Conservation (phyloP, 306 rosid genomes). For the Benincasa hispida region DNA sequence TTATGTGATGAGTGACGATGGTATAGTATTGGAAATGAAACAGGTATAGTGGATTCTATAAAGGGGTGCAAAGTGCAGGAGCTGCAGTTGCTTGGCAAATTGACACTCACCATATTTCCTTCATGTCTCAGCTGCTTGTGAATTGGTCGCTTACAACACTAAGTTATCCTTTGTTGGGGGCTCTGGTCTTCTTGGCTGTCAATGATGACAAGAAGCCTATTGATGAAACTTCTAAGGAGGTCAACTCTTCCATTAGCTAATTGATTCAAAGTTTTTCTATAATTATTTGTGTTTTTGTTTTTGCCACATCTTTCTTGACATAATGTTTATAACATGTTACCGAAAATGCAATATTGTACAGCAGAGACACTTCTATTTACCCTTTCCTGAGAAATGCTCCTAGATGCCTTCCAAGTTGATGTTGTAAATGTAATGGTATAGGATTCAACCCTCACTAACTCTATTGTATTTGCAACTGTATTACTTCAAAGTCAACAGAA, state of each 20-base stretch:
- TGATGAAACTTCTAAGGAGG: constrained; percentile 19
- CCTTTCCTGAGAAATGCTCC: neutral
- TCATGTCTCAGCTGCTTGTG: constrained; percentile 41
- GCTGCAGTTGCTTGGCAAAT: constrained; percentile 97
- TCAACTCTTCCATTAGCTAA: constrained; percentile 11
- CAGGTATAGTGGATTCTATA: constrained; percentile 83
- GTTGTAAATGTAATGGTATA: neutral
- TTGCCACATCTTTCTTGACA: neutral
- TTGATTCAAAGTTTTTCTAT: no score
- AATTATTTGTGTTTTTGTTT: neutral
- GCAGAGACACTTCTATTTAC: neutral
- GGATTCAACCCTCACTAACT: neutral
- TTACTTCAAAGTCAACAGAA: no score
- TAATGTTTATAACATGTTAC: neutral
- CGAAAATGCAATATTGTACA: neutral
- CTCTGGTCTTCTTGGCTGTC: constrained; percentile 57
- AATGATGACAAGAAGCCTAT: constrained; percentile 28
- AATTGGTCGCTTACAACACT: constrained; percentile 54
- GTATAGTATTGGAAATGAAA: neutral
- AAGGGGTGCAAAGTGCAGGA: constrained; percentile 95
- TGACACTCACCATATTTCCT: constrained; percentile 40
- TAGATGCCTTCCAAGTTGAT: neutral
- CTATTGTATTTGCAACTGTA: no score
- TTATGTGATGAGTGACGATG: no score
- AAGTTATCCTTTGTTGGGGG: constrained; percentile 51